Percentiles rank a stretch among this genome's conserved stretches.
phyloP scores from a whole-genome alignment of 441 rosid species.

The Aquilaria agallochum region DNA sequence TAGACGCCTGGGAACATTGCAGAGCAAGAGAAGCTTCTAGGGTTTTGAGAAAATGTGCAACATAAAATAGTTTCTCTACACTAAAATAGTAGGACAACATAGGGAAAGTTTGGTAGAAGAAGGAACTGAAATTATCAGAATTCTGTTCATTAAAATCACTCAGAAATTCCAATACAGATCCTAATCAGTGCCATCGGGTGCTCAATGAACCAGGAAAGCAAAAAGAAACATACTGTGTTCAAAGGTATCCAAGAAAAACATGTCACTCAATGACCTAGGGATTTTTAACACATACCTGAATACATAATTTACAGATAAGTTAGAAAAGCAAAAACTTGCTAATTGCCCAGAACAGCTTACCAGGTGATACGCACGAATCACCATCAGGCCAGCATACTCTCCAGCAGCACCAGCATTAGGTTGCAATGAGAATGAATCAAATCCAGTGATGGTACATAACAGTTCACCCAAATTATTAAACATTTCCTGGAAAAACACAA shows the following conservation, averaged over 20 bases:
- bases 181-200: too few species aligned
- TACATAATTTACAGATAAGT: neutral
- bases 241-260: neutral
- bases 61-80: too few species aligned
- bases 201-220: neutral
- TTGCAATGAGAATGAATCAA: constrained; percentile 96
- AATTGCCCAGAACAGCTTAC: constrained; percentile 28
- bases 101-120: too few species aligned
- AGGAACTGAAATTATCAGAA: too few species aligned
- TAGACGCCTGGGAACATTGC: too few species aligned
- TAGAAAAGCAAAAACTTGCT: constrained; percentile 3
- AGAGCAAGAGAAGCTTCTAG: too few species aligned
- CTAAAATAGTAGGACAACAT: too few species aligned
- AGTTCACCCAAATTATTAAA: constrained; percentile 75
- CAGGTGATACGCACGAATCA: constrained; percentile 92
- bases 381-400: constrained; percentile 98
- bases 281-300: neutral
- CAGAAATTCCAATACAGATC: too few species aligned
- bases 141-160: too few species aligned
- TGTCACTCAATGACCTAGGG: neutral
- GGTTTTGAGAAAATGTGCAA: too few species aligned
- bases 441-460: constrained; percentile 85
- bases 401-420: constrained; percentile 99
- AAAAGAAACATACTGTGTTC: neutral
- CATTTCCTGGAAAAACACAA: constrained; percentile 67